These are phyloP conservation scores for Petunia axillaris DNA, from an alignment of 257 asterid genomes.

Conservation along the genomic window DNA sequence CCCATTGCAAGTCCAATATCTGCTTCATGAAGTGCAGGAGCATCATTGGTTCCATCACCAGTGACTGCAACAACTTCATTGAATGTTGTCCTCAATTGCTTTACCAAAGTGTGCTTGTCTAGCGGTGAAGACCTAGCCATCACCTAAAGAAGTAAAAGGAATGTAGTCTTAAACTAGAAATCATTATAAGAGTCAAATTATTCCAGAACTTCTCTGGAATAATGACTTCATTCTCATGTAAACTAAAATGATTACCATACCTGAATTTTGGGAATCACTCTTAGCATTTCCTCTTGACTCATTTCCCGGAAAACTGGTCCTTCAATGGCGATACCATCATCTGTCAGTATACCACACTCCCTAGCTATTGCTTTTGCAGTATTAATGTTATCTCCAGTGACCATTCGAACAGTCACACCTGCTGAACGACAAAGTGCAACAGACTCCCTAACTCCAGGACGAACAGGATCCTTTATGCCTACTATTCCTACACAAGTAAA, in stretches of 20 bases:
- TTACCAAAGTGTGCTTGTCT: constrained; percentile 34
- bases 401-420: constrained; percentile 33
- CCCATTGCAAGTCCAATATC: constrained; percentile 48
- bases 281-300: constrained; percentile 31
- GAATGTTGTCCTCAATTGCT: constrained; percentile 28
- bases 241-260: constrained; percentile 8
- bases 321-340: constrained; percentile 31
- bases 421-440: constrained; percentile 33
- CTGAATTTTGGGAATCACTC: constrained; percentile 32
- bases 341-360: constrained; percentile 36
- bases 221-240: neutral
- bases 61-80: constrained; percentile 45
- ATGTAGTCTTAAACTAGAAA: constrained; percentile 2
- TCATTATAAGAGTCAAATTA: neutral
- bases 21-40: constrained; percentile 44
- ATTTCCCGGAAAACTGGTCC: constrained; percentile 32
- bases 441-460: constrained; percentile 35
- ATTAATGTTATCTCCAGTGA: constrained; percentile 35
- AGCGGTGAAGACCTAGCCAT: constrained; percentile 34
- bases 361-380: constrained; percentile 37
- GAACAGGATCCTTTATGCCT: constrained; percentile 37
- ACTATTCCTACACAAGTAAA: constrained; percentile 29
- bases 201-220: neutral
- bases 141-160: constrained; percentile 25
- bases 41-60: constrained; percentile 47